These are phyloP conservation scores for Penicillium lagena DNA, from an alignment of 495 filamentous ascomycete species.

Conservation along the genomic window DNA sequence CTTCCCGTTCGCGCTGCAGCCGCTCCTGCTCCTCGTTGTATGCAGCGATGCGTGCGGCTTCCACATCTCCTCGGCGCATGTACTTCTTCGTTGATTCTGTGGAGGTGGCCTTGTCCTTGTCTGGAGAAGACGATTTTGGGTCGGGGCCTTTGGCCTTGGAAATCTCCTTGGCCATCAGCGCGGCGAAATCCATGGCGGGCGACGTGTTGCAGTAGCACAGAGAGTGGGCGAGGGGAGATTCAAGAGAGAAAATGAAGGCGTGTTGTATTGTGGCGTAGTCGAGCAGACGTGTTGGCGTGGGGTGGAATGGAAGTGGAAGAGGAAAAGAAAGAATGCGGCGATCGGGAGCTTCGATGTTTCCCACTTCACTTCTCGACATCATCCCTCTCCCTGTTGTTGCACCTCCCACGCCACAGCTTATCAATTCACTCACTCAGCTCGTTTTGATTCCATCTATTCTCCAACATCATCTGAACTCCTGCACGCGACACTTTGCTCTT, in stretches of 20 bases:
- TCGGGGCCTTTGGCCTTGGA: conserved; percentile 59
- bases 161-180: conserved; percentile 86
- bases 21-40: conserved; percentile 75
- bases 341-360: conserved; percentile 8
- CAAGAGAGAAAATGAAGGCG: background rate
- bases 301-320: background rate
- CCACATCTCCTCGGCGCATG: conserved; percentile 76
- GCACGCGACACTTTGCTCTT: background rate
- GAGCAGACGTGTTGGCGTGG: background rate
- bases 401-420: no score
- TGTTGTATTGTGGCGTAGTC: background rate
- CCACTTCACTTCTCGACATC: background rate
- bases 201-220: background rate
- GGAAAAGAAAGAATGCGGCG: conserved; percentile 11
- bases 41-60: conserved; percentile 72
- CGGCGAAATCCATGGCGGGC: conserved; percentile 82
- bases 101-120: conserved; percentile 15
- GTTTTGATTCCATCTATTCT: no score
- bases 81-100: conserved; percentile 62
- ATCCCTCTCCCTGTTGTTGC: background rate
- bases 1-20: conserved; percentile 60
- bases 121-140: conserved; percentile 16
- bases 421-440: no score
- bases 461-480: background rate
- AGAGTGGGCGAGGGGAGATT: background rate